Conservation (phyloP, 1,284 basidiomycete genomes). For the Clitocybe nebularis region DNA sequence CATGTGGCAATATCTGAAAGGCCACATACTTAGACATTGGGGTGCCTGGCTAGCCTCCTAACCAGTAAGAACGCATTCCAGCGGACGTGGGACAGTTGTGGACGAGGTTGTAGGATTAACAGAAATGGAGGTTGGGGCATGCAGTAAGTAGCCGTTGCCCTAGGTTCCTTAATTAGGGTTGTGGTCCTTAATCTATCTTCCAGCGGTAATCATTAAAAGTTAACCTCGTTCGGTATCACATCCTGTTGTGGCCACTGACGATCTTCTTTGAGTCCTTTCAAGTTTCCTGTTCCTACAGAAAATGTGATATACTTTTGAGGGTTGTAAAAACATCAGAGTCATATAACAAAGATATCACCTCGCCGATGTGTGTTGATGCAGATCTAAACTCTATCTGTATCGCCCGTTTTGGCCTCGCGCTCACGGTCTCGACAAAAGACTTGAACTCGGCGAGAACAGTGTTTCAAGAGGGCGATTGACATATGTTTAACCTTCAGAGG, state of each 20-base stretch:
- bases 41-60: background rate
- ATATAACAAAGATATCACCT: background rate
- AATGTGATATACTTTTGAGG: background rate
- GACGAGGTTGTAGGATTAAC: too few relatives aligned
- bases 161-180: too few relatives aligned
- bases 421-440: too few relatives aligned
- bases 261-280: slow-evolving; percentile 10
- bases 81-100: background rate
- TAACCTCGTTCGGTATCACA: slow-evolving; percentile 6
- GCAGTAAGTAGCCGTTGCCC: too few relatives aligned
- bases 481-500: too few relatives aligned
- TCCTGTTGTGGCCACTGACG: too few relatives aligned
- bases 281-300: slow-evolving; percentile 10
- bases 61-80: background rate
- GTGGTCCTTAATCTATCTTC: too few relatives aligned
- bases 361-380: background rate
- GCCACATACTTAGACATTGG: slow-evolving; percentile 1
- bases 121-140: too few relatives aligned
- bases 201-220: too few relatives aligned
- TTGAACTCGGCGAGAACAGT: too few relatives aligned
- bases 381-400: background rate
- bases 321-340: background rate
- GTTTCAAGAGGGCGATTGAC: too few relatives aligned
- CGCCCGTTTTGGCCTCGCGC: too few relatives aligned
- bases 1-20: background rate